Evolutionary conservation across 1,284 basidiomycete genomes (phyloP).

Genomic region (Cryptococcus sp.): DNA sequence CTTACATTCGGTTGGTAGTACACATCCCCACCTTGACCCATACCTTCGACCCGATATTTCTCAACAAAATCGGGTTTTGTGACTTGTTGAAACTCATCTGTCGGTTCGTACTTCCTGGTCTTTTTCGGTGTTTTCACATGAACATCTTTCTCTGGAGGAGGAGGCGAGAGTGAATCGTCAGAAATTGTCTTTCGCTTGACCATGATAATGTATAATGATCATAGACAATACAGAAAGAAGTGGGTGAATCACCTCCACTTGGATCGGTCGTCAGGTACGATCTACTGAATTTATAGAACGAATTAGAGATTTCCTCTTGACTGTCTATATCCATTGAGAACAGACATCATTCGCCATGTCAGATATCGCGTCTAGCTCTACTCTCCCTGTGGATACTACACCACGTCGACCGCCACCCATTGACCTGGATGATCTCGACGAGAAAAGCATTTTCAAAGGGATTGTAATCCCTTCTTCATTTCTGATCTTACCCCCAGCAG

Average conservation of each 20-base stretch:
- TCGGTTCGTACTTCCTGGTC: background rate
- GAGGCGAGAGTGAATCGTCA: background rate
- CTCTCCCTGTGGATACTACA: too few species aligned
- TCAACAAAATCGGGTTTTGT: constrained; percentile 21
- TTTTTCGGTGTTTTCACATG: background rate
- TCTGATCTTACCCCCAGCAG: constrained; percentile 34
- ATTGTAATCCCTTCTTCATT: constrained; percentile 29
- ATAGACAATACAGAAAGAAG: too few species aligned
- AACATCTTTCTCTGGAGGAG: background rate
- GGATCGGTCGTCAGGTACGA: too few species aligned
- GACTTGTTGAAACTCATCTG: constrained; percentile 34
- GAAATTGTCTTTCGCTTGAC: background rate
- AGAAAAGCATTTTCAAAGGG: too few species aligned
- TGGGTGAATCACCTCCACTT: too few species aligned
- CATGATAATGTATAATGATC: background rate
- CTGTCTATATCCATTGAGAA: too few species aligned
- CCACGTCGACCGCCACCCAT: too few species aligned
- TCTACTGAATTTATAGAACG: too few species aligned
- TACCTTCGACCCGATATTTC: constrained; percentile 18
- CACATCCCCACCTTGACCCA: constrained; percentile 43
- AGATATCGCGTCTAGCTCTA: too few species aligned
- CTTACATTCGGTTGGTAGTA: constrained; percentile 46
- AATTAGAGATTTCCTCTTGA: too few species aligned
- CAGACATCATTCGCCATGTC: too few species aligned
- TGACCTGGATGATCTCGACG: too few species aligned